A percentile compares a stretch with the other conserved stretches of the same genome.
These are phyloP conservation scores for Chenopodium formosanum DNA, from an alignment of 148 eudicot species.

Conservation along the genomic window DNA sequence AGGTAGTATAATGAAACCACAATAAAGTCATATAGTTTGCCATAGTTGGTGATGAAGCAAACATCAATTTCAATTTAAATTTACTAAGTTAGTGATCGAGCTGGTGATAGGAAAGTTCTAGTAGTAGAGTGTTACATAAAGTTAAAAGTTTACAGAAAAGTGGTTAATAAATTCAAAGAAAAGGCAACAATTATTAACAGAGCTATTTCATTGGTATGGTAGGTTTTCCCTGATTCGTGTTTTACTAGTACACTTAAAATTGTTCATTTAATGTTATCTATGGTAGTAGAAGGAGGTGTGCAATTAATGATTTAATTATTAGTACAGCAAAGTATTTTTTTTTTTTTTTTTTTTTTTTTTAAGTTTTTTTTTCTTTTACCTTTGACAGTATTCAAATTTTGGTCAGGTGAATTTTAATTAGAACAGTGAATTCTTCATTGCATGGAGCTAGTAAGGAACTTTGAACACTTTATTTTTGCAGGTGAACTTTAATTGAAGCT, in stretches of 20 bases:
- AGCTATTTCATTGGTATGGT: background rate
- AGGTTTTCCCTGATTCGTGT: background rate
- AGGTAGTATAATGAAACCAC: too few species aligned
- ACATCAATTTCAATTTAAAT: too few species aligned
- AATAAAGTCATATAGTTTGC: too few species aligned
- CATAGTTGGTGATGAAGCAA: too few species aligned
- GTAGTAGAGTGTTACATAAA: background rate
- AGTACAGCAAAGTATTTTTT: background rate
- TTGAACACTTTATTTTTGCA: background rate
- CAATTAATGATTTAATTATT: conserved; percentile 4
- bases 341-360: background rate
- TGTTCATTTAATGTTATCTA: background rate
- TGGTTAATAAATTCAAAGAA: background rate
- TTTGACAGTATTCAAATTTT: background rate
- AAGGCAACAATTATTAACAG: background rate
- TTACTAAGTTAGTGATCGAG: too few species aligned
- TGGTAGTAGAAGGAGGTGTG: background rate
- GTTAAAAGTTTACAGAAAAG: background rate
- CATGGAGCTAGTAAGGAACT: background rate
- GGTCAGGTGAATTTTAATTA: background rate
- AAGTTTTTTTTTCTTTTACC: background rate
- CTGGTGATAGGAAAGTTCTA: background rate
- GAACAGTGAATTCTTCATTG: background rate
- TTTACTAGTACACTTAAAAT: background rate
- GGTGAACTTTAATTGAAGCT: too few species aligned